Evolutionary conservation across 2,329 filamentous ascomycete genomes (phyloP), one percentile per base, ranked within the genome.

Genomic region (Diaporthe australafricana): DNA sequence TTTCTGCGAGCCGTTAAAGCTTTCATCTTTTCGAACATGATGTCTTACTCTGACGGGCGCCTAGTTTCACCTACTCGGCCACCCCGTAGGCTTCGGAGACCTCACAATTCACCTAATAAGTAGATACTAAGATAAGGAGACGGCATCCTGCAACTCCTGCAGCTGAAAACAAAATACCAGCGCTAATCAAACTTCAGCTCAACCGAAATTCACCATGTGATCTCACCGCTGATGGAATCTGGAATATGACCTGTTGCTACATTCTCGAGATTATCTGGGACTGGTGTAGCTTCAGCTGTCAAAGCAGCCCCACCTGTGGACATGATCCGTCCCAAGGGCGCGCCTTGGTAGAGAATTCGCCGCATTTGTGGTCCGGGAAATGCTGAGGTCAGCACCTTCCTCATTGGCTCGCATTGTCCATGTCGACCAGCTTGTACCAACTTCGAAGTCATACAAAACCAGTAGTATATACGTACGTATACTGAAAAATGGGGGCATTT

Each of bases 261-360:
- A 5, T 2, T 63, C 22, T 62, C 5, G 20, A 50, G 3, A 30
- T 62, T 14, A 3, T 16, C 3, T 25, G 20, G 12, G 27, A 8
- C 22, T 14, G 17, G 38, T 40, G 3, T 11, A 40, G 38, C 38
- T 11, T 48, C 25, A 63, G 40, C 57, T 48, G 25, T 8, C 16
- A 30, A 7, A 22, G 27, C 9, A 9, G 42, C 42, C 57, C 57
- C 57, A 48, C 42, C 14, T 35, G 27, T n/a, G 57, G 42, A 35
- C 35, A 32, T 11, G 20, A 30, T 7, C 57, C 17, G 30, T 35
- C 17, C 27, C 27, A 63, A 63, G 57, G 57, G 57, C 57, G 57
- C 57, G 57, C 57, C 57, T 63, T 63, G 57, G 5, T 47, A 17
- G 5, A 48, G 42, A 40, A 48, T 32, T 35, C 42, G 57, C 57